Evolutionary conservation across 306 rosid species (phyloP).

Genomic region (Dalbergia cultrata): DNA sequence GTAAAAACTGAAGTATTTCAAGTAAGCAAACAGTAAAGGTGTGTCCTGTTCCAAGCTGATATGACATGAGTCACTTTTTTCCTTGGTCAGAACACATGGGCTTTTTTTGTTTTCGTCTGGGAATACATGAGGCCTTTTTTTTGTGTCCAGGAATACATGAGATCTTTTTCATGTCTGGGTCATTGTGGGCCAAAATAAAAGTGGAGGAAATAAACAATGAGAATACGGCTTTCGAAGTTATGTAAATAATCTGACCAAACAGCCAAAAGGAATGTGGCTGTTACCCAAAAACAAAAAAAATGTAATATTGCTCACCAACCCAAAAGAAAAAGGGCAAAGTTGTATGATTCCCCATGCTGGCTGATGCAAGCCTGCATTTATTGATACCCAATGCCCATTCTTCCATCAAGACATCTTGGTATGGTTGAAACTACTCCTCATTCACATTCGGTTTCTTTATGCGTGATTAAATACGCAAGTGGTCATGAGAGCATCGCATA

Average conservation of each 20-base stretch:
- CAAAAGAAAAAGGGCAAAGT: too few relatives aligned
- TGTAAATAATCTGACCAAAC: too few relatives aligned
- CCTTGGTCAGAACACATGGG: too few relatives aligned
- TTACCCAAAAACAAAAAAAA: too few relatives aligned
- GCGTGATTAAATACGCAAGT: slow-evolving; percentile 21
- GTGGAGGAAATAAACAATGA: neutral
- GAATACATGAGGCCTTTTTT: too few relatives aligned
- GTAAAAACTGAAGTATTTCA: too few relatives aligned
- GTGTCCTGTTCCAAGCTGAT: too few relatives aligned
- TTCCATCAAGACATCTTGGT: slow-evolving; percentile 6
- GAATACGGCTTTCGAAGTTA: neutral
- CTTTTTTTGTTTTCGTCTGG: too few relatives aligned
- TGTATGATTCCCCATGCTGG: neutral
- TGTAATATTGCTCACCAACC: too few relatives aligned
- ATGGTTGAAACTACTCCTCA: neutral
- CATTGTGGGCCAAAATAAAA: neutral
- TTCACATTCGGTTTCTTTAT: neutral
- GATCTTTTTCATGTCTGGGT: neutral
- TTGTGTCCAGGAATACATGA: neutral
- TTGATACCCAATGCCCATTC: slow-evolving; percentile 12
- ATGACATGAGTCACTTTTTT: too few relatives aligned
- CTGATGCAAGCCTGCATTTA: slow-evolving; percentile 21
- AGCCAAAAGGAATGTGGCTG: too few relatives aligned
- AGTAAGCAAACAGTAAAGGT: too few relatives aligned
- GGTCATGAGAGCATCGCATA: neutral